Percentiles rank a stretch among this genome's conserved stretches.
These are phyloP conservation scores for Ustilago xerochloae DNA, from an alignment of 1,284 basidiomycete species.

Conservation along the genomic window DNA sequence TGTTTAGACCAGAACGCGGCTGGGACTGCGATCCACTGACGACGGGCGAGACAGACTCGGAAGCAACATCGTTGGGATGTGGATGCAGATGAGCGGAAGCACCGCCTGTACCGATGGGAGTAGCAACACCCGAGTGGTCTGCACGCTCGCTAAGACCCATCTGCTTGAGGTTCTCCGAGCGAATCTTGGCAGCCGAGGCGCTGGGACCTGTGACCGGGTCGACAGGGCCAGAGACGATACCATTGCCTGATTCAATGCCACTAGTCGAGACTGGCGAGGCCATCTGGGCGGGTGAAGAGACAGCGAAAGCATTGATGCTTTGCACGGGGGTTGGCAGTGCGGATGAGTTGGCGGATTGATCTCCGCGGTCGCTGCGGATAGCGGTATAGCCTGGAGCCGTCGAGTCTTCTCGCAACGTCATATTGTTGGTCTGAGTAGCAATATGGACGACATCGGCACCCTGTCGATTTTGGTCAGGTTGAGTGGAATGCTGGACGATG, in stretches of 20 bases:
- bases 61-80: conserved; percentile 4
- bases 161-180: conserved; percentile 41
- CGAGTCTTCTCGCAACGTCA: conserved; percentile 51
- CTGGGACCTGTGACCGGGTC: conserved; percentile 41
- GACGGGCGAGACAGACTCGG: conserved; percentile 28
- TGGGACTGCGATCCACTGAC: conserved; percentile 10
- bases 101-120: conserved; percentile 52
- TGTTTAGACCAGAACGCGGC: conserved; percentile 38
- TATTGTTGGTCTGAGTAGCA: conserved; percentile 34
- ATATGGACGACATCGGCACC: conserved; percentile 39
- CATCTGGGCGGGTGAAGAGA: conserved; percentile 28
- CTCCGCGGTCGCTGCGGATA: conserved; percentile 10
- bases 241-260: neutral
- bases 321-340: conserved; percentile 6
- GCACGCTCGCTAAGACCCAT: conserved; percentile 43
- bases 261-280: conserved; percentile 16
- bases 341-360: conserved; percentile 8
- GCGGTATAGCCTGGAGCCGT: conserved; percentile 49
- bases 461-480: conserved; percentile 15
- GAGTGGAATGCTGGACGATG: conserved; percentile 42
- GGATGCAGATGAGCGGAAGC: conserved; percentile 14
- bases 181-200: conserved; percentile 29
- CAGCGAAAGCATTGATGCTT: neutral
- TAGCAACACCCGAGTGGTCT: conserved; percentile 41
- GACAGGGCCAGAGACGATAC: conserved; percentile 38